Evolutionary conservation across 2,329 filamentous ascomycete genomes (phyloP).

Genomic region (Grosmannia huntii): DNA sequence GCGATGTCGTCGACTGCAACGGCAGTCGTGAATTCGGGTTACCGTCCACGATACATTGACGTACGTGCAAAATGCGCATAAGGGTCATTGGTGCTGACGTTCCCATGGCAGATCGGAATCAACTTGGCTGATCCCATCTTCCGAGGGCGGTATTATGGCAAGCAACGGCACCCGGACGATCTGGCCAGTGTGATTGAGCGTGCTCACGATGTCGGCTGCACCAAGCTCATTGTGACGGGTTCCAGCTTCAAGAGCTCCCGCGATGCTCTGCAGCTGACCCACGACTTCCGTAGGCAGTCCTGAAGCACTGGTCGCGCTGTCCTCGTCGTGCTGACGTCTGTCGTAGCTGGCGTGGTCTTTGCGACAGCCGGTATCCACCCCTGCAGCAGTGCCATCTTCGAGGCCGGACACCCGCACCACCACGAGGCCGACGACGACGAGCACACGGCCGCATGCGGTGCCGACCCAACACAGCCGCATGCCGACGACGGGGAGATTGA

Average conservation of each 20-base stretch:
- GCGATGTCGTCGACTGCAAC: conserved; percentile 1
- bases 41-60: conserved; percentile 48
- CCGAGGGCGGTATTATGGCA: conserved; percentile 71
- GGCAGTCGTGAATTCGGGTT: conserved; percentile 14
- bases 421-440: conserved; percentile 28
- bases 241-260: conserved; percentile 70
- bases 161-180: conserved; percentile 60
- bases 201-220: conserved; percentile 65
- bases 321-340: conserved; percentile 1
- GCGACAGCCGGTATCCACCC: conserved; percentile 90
- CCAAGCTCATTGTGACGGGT: conserved; percentile 86
- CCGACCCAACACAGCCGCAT: conserved; percentile 31
- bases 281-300: conserved; percentile 53
- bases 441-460: conserved; percentile 40
- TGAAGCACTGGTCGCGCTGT: not conserved
- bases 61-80: conserved; percentile 25
- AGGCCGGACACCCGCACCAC: conserved; percentile 32
- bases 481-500: conserved; percentile 34
- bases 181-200: conserved; percentile 65
- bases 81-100: not conserved
- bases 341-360: conserved; percentile 64
- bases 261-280: conserved; percentile 60
- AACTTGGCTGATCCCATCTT: conserved; percentile 92
- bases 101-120: conserved; percentile 60
- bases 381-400: conserved; percentile 73